phyloP scores from a whole-genome alignment of 2,329 filamentous ascomycete genomes.

The Lasiodiplodia citricola region DNA sequence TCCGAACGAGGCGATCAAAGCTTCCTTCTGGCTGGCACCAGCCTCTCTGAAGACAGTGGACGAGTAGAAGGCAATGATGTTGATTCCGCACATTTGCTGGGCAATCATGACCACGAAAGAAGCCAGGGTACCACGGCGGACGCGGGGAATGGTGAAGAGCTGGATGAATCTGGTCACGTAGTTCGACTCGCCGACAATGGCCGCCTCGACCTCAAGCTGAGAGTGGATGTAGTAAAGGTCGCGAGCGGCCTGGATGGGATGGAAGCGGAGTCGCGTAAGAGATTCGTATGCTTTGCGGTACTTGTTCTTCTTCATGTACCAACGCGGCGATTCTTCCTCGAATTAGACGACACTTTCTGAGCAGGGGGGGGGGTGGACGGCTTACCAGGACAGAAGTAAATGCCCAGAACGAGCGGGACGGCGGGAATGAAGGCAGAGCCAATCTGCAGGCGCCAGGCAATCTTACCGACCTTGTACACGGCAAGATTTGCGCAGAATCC shows the following conservation, averaged over 20 bases:
- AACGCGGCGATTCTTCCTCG: conserved; percentile 41
- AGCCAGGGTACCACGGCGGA: conserved; percentile 34
- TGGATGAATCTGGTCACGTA: conserved; percentile 6
- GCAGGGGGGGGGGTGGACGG: no score
- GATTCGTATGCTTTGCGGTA: conserved; percentile 47
- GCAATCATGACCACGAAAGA: conserved; percentile 40
- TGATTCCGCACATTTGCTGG: conserved; percentile 39
- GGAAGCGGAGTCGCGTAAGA: conserved; percentile 45
- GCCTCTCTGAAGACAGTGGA: conserved; percentile 39
- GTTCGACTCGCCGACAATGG: conserved; percentile 35
- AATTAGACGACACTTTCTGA: not conserved
- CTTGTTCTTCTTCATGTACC: conserved; percentile 48
- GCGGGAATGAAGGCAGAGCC: conserved; percentile 50
- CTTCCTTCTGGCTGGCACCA: conserved; percentile 28
- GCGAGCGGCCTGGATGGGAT: conserved; percentile 47
- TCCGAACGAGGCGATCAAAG: conserved; percentile 48
- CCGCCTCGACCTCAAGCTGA: conserved; percentile 40
- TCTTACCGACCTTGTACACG: conserved; percentile 42
- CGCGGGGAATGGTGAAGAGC: conserved; percentile 36
- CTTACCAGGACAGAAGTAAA: conserved; percentile 42
- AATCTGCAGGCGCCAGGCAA: conserved; percentile 48
- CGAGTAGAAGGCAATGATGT: conserved; percentile 33
- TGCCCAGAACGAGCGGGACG: conserved; percentile 42
- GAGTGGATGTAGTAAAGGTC: conserved; percentile 55
- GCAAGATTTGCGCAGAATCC: conserved; percentile 49